Evolutionary conservation across 768 basidiomycete genomes (phyloP), one percentile per base, ranked within the genome.

Genomic region (Mycena olivaceomarginata): DNA sequence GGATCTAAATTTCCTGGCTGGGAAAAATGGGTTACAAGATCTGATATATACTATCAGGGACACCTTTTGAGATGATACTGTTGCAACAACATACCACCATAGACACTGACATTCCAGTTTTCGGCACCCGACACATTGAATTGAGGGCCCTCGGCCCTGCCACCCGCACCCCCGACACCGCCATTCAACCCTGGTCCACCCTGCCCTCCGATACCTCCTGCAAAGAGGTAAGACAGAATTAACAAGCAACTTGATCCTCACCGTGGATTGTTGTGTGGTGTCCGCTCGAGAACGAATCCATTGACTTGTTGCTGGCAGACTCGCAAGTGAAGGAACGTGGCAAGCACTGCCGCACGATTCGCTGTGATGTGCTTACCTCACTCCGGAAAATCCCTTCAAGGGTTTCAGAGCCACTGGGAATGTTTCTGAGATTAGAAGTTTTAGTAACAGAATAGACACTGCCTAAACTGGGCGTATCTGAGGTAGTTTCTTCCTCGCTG

Each of bases 11-110:
- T 72, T n/a, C 70, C 60, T 43, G 62, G 62, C 63, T 5, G 41
- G 41, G 63, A 18, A 18, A 64, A 64, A 64, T 45, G 12, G 41
- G 41, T 64, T 64, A 64, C 41, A 45, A 64, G 41, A 45, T 64
- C 63, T 64, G n/a, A 8, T n/a, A 22, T 64, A 40, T n/a, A 67
- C 37, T 10, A 45, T 41, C 65, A 67, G 65, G 48, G 18, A 20
- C 25, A 15, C 48, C 45, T 46, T 51, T 67, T n/a, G 31, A 37
- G 10, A 51, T 41, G 45, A 51, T 48, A 67, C 43, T 45, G 13
- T 63, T 63, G 62, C 62, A 63, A 41, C 62, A 63, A 63, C 20
- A 40, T 63, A 63, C 62, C 9, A 16, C 62, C 62, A 20, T 63
- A 37, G 62, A 63, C 39, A 37, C 2, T 63, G 13, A 41, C 12